A percentile compares a stretch with the other conserved stretches of the same genome.
Evolutionary conservation across 1,139 yeast species (phyloP).

Genomic region (Saccharomycopsis crataegensis): DNA sequence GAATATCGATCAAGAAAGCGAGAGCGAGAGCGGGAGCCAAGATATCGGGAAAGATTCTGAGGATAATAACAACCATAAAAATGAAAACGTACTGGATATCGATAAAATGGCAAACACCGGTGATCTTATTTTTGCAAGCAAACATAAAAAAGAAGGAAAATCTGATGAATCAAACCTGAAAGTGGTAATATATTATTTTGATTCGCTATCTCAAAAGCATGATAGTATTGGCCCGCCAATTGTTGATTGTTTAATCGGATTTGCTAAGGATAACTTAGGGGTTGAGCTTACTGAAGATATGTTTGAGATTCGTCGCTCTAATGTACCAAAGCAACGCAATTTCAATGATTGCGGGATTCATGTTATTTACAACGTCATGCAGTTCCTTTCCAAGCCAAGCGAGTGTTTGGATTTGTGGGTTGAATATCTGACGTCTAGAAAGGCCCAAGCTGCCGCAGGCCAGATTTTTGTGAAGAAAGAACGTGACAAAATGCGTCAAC

Average conservation of each 20-base stretch:
- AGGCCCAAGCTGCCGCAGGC: conserved; percentile 19
- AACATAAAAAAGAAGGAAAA: conserved; percentile 2
- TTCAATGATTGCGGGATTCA: conserved; percentile 95
- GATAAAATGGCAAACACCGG: background rate
- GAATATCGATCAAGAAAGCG: background rate
- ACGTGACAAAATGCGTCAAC: conserved; percentile 31
- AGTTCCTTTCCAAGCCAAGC: conserved; percentile 48
- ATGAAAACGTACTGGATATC: background rate
- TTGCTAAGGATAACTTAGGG: conserved; percentile 58
- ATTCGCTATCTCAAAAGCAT: conserved; percentile 64
- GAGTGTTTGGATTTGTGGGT: conserved; percentile 49
- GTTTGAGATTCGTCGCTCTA: conserved; percentile 35
- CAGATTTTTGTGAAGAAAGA: conserved; percentile 31
- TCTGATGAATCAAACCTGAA: conserved; percentile 9
- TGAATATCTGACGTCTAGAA: conserved; percentile 20
- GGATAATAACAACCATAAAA: background rate
- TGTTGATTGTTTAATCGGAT: conserved; percentile 56
- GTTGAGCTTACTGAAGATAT: conserved; percentile 33
- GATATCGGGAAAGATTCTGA: background rate
- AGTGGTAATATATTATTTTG: conserved; percentile 63
- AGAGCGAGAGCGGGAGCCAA: background rate
- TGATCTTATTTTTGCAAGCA: background rate
- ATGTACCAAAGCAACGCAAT: conserved; percentile 80
- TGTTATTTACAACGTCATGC: conserved; percentile 69
- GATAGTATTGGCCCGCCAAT: conserved; percentile 46